Evolutionary conservation across 2,329 filamentous ascomycete genomes (phyloP).

Genomic region (Xylariaceae sp.): DNA sequence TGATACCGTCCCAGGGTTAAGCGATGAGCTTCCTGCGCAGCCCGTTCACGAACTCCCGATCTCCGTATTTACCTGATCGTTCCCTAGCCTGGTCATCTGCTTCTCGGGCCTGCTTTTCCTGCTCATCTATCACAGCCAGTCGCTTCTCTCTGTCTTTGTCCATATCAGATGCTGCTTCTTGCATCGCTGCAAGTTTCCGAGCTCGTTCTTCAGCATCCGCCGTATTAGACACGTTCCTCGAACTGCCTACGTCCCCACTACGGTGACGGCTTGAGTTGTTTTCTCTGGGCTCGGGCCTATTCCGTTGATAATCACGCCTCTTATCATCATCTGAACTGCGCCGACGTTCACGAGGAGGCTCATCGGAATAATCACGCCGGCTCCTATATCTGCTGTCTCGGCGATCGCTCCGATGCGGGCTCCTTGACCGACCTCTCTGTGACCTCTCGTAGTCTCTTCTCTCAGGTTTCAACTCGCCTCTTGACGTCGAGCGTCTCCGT

Average conservation of each 20-base stretch:
- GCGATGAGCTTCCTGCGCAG: constrained; percentile 53
- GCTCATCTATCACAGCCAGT: constrained; percentile 61
- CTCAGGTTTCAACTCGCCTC: constrained; percentile 16
- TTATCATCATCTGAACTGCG: constrained; percentile 23
- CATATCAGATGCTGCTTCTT: constrained; percentile 64
- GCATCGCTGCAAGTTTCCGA: constrained; percentile 69
- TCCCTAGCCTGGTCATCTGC: constrained; percentile 62
- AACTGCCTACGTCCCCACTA: constrained; percentile 16
- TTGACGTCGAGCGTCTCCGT: constrained; percentile 19
- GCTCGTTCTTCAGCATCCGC: constrained; percentile 50
- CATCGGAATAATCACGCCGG: constrained; percentile 28
- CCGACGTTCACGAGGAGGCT: constrained; percentile 21
- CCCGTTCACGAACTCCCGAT: constrained; percentile 60
- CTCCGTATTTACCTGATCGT: constrained; percentile 57
- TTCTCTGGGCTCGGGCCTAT: constrained; percentile 12
- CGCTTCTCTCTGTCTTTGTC: constrained; percentile 67
- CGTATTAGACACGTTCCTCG: constrained; percentile 10
- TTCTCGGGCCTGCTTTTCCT: constrained; percentile 60
- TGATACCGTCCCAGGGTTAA: constrained; percentile 3
- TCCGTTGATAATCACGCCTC: constrained; percentile 25
- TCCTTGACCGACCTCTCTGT: constrained; percentile 30
- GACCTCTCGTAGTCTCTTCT: constrained; percentile 14
- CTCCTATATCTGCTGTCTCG: constrained; percentile 31
- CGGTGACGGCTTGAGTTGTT: constrained; percentile 21
- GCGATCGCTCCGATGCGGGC: constrained; percentile 28